These are phyloP conservation scores for Talaromyces adpressus DNA, from an alignment of 495 filamentous ascomycete species.

Conservation along the genomic window DNA sequence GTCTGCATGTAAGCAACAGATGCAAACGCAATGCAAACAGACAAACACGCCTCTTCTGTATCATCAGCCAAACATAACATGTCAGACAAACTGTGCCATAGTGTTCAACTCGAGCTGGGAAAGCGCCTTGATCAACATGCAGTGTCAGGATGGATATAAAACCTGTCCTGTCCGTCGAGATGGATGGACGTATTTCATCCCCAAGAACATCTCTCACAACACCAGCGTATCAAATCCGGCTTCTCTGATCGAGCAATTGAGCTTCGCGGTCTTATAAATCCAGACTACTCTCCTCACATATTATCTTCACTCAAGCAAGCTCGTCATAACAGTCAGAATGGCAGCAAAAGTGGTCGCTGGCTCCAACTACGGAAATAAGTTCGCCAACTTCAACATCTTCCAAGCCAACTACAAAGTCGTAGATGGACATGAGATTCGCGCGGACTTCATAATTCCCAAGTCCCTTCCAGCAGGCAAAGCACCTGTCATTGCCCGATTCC, in stretches of 20 bases:
- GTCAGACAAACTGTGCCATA: neutral
- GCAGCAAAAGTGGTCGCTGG: neutral
- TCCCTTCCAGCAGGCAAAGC: slow-evolving; percentile 13
- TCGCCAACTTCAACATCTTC: slow-evolving; percentile 22
- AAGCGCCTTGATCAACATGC: neutral
- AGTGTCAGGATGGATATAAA: neutral
- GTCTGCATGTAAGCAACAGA: neutral
- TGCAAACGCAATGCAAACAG: neutral
- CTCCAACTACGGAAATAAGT: slow-evolving; percentile 9
- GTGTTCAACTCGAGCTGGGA: neutral
- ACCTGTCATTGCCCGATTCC: slow-evolving; percentile 25
- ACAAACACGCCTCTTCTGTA: neutral
- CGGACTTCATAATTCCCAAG: slow-evolving; percentile 27
- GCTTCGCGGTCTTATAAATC: neutral
- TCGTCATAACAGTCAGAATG: neutral
- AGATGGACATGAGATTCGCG: slow-evolving; percentile 23
- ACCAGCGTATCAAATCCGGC: neutral
- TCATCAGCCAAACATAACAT: neutral
- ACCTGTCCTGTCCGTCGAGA: neutral
- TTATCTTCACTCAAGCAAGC: neutral
- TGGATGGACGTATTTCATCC: neutral
- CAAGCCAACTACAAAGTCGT: slow-evolving; percentile 26
- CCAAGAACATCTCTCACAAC: neutral
- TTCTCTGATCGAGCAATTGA: neutral
- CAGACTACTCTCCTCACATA: neutral